Base-by-base conservation (phyloP, 1,139 yeast species). In the Candida mesenterica region DNA sequence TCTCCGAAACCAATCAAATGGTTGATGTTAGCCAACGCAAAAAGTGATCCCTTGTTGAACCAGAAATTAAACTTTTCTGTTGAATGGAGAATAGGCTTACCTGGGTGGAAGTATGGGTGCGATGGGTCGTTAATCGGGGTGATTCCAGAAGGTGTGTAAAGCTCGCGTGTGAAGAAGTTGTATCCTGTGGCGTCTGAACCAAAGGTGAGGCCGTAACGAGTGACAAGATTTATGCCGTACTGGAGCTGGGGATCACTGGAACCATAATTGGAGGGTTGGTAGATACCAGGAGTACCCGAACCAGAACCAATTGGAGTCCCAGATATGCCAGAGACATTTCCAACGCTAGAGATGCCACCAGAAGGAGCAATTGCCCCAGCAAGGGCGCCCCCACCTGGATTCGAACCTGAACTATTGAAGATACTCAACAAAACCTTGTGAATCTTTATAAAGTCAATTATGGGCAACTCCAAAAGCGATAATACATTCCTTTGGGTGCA, bases 1-100 rank as follows among this genome's bases (percentile, higher is more conserved):
- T 82, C 84, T 22, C 94, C 94, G 58, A 83, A 80, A 1, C 94
- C 94, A 33, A 82, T 75, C 32, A 83, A 55, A 58, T 83, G 90
- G 49, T 80, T 73, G 37, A 84, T 78, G 50, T 84, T 85, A 18
- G 88, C 80, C 38, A 83, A 68, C 1, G 92, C 90, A 64, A 84
- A 83, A 28, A 79, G 68, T 1, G 89, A 77, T 2, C 87, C 82
- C 52, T 83, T 82, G 49, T 82, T 82, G 49, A 79, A 80, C 84
- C 88, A 84, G 49, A 82, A 83, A 41, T 79, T 79, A 49, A 80
- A 62, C 47, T 79, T 78, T 41, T 80, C 86, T 27, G 70, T 61
- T n/a, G 66, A 55, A 42, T 65, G 67, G 4, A 64, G 45, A 22
- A 52, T 40, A 27, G 25, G 38, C 17, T 35, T 41, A 26, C 39